A percentile compares a stretch with the other conserved stretches of the same genome.
phyloP scores from a whole-genome alignment of 225 moss, liverwort and hornwort species.

The Bryoerythrophyllum caledonicum region DNA sequence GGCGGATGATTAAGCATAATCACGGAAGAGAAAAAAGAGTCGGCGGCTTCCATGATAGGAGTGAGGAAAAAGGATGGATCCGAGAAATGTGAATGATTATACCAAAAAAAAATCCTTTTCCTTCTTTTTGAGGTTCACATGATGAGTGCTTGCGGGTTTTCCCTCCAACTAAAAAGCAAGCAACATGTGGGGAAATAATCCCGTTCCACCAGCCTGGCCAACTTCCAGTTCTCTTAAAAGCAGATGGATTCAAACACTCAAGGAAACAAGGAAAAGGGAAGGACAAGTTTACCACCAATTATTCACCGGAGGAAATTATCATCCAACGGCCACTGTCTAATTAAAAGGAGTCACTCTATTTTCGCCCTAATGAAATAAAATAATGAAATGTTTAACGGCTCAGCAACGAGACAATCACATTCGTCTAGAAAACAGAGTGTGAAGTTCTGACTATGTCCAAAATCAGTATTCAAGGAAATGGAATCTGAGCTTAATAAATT shows the following conservation, averaged over 20 bases:
- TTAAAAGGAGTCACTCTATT: not conserved
- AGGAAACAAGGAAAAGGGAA: no score
- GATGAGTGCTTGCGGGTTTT: not conserved
- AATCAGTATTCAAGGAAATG: no score
- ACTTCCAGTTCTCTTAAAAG: not conserved
- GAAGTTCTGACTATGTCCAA: not conserved
- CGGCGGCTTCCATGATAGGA: no score
- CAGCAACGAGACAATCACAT: no score
- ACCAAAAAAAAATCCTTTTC: not conserved
- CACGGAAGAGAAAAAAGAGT: no score
- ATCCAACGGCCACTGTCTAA: not conserved
- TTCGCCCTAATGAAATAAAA: accelerated
- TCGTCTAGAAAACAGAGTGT: no score
- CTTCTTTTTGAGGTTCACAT: not conserved
- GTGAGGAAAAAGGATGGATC: no score
- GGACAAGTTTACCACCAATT: not conserved
- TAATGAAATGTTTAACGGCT: not conserved
- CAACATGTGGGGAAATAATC: not conserved
- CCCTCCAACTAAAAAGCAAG: not conserved
- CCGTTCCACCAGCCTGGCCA: not conserved
- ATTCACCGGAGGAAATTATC: not conserved
- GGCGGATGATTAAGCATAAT: no score
- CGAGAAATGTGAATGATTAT: no score
- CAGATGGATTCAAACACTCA: not conserved
- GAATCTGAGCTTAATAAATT: not conserved